Evolutionary conservation across 495 filamentous ascomycete genomes (phyloP).

Genomic region (Tuber aestivum): DNA sequence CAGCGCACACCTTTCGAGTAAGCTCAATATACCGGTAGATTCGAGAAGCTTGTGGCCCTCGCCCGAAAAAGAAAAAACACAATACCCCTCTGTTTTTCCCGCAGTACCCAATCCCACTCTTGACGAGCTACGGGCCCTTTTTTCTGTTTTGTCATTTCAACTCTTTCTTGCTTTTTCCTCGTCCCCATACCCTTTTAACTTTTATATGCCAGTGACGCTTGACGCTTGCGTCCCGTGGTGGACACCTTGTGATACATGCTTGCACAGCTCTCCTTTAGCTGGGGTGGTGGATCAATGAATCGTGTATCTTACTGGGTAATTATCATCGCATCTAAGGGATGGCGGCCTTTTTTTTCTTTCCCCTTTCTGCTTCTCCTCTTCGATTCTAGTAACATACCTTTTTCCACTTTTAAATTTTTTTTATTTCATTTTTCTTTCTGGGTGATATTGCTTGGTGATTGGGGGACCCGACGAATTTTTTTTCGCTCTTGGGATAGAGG

Average conservation of each 20-base stretch:
- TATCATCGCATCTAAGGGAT: neutral
- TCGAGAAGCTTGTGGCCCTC: neutral
- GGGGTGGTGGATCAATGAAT: neutral
- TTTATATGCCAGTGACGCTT: neutral
- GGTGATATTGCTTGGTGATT: neutral
- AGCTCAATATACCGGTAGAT: neutral
- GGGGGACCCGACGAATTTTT: neutral
- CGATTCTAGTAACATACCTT: neutral
- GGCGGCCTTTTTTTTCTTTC: neutral
- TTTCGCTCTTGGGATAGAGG: slow-evolving; percentile 5
- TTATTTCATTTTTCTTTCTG: neutral
- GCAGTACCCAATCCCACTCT: neutral
- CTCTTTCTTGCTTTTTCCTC: neutral
- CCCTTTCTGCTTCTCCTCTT: neutral
- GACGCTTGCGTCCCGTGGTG: neutral
- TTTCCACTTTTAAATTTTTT: neutral
- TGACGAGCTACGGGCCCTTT: neutral
- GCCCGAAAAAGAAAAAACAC: no score
- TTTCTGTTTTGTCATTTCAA: neutral
- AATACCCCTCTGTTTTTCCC: neutral
- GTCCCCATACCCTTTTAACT: neutral
- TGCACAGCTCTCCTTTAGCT: neutral
- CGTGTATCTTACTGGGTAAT: neutral
- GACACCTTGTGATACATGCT: neutral
- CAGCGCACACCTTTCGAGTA: slow-evolving; percentile 29